These are phyloP conservation scores for Wolfiporia cocos DNA, from an alignment of 1,284 basidiomycete genomes.

Conservation along the genomic window DNA sequence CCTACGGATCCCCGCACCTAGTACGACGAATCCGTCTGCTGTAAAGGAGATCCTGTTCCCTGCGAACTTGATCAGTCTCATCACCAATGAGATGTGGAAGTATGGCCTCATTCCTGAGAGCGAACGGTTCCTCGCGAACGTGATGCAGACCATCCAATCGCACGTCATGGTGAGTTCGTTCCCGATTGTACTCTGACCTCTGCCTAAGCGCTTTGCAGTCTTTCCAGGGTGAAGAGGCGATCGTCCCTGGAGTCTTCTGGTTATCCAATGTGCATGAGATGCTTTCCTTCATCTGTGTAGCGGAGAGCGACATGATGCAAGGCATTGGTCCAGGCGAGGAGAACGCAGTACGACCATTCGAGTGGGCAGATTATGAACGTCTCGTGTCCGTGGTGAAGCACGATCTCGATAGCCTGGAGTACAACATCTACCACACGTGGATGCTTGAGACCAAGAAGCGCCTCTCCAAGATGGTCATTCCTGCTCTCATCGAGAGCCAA, in stretches of 20 bases:
- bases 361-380: slow-evolving; percentile 97
- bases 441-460: slow-evolving; percentile 99
- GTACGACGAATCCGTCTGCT: slow-evolving; percentile 84
- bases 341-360: slow-evolving; percentile 84
- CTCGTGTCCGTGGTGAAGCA: slow-evolving; percentile 98
- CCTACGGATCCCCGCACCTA: slow-evolving; percentile 91
- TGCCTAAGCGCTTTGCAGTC: slow-evolving; percentile 40
- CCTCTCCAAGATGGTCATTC: slow-evolving; percentile 97
- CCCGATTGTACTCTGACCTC: not conserved
- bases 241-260: slow-evolving; percentile 98
- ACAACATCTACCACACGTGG: slow-evolving; percentile 99
- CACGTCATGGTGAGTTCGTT: slow-evolving; percentile 88
- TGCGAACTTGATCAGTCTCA: slow-evolving; percentile 96
- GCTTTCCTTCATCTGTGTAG: slow-evolving; percentile 97
- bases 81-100: slow-evolving; percentile 99
- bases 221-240: slow-evolving; percentile 91
- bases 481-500: slow-evolving; percentile 96
- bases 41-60: slow-evolving; percentile 99
- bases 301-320: slow-evolving; percentile 97
- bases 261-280: slow-evolving; percentile 99
- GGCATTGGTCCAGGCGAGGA: slow-evolving; percentile 97
- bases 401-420: slow-evolving; percentile 96
- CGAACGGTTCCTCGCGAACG: slow-evolving; percentile 96
- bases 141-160: slow-evolving; percentile 97
- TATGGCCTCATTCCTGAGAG: slow-evolving; percentile 96